Base-by-base conservation (phyloP, 2,329 filamentous ascomycete species). In the Fusarium robinianum region DNA sequence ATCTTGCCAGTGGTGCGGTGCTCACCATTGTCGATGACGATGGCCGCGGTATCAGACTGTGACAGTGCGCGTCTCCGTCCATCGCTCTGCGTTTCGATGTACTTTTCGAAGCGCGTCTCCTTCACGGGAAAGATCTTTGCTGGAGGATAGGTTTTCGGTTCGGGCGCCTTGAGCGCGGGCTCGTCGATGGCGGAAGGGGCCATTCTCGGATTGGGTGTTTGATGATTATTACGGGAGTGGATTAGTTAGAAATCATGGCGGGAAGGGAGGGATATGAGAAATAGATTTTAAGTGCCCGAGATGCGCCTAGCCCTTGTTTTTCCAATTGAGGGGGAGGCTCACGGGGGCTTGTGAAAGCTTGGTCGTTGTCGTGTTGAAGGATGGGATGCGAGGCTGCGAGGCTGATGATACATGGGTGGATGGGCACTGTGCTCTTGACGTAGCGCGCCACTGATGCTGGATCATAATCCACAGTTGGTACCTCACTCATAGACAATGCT, bases 11-110 rank as follows among this genome's bases (percentile, higher is more conserved):
- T 34, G 27, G 43, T 27, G 35, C 32, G 14, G 32, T 26, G 32
- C 70, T 49, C 72, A 95, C 91, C 94, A 86, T 96, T 96, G 73
- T 99, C 94, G 64, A 99, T 97, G 51, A 99, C 88, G 63, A 99
- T 96, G 36, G 90, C 89, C 37, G 84, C 87, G 31, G 74, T 72
- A 45, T 73, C 77, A 11, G 76, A 68, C 14, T 78, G 71, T 43
- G 80, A 71, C 36, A 80, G 77, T 48, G 88, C 91, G 57, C 79
- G 77, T 60, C 81, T 77, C 63, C 87, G 90, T 33, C 87, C 88
- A 61, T 92, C 85, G 7, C 76, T 72, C 59, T 80, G 74, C 2
- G 77, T 69, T 19, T 74, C 68, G 24, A 79, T 69, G 41, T 70
- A 76, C 48, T 76, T 76, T 50, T 83, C 80, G 61, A 84, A 85